These are phyloP conservation scores for Hanseniaspora mollemarum DNA, from an alignment of 805 yeast species.

Conservation along the genomic window DNA sequence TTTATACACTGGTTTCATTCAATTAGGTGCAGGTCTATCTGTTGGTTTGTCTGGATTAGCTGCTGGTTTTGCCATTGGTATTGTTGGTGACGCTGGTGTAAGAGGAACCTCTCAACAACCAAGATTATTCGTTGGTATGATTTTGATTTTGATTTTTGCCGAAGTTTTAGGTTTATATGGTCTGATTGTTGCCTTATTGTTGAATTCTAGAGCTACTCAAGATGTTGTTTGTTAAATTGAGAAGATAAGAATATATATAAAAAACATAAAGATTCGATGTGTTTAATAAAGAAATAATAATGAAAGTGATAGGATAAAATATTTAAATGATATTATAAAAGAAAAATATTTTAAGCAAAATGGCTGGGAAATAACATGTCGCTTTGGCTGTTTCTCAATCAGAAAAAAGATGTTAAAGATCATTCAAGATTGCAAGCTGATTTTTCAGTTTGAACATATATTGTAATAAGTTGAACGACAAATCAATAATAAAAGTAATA, in stretches of 20 bases:
- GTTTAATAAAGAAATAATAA: too few species aligned
- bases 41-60: constrained; percentile 96
- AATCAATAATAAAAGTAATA: too few species aligned
- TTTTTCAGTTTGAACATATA: too few species aligned
- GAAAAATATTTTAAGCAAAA: not conserved
- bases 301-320: not conserved
- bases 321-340: not conserved
- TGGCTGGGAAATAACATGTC: too few species aligned
- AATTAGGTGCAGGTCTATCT: constrained; percentile 93
- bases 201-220: constrained; percentile 95
- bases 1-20: constrained; percentile 92
- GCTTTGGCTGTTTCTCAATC: too few species aligned
- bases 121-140: constrained; percentile 96
- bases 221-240: constrained; percentile 81
- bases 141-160: constrained; percentile 94
- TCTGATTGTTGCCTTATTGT: constrained; percentile 90
- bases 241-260: not conserved
- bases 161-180: constrained; percentile 98
- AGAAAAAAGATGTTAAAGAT: too few species aligned
- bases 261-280: not conserved
- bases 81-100: constrained; percentile 99
- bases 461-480: too few species aligned
- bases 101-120: constrained; percentile 98
- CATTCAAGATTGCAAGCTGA: too few species aligned
- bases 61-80: constrained; percentile 98